These are phyloP conservation scores for Chytriomyces sp. DNA, from an alignment of 192 early-diverging fungal species.

Conservation along the genomic window DNA sequence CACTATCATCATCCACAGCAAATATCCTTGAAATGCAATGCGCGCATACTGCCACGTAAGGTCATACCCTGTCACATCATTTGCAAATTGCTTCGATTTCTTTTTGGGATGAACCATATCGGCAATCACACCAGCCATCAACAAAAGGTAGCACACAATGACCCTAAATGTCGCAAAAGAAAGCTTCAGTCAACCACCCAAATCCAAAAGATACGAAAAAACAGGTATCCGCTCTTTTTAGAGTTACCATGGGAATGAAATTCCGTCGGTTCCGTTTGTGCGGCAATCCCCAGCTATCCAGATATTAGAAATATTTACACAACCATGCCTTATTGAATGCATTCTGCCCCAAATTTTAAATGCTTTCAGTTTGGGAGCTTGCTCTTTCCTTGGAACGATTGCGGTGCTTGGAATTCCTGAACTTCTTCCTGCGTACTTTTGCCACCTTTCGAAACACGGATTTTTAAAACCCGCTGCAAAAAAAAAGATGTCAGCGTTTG, in stretches of 20 bases:
- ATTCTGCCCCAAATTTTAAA: not conserved
- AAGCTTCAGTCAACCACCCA: too few species aligned
- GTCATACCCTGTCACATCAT: not conserved
- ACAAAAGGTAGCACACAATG: too few species aligned
- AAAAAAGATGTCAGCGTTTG: not conserved
- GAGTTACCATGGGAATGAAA: conserved; percentile 22
- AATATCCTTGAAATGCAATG: not conserved
- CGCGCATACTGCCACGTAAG: not conserved
- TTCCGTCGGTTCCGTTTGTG: conserved; percentile 12
- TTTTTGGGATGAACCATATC: too few species aligned
- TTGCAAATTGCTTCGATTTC: too few species aligned
- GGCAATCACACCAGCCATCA: too few species aligned
- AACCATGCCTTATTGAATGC: not conserved
- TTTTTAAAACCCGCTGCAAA: not conserved
- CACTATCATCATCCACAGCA: not conserved
- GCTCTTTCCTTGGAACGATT: not conserved
- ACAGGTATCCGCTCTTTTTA: not conserved
- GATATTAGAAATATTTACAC: conserved; percentile 19
- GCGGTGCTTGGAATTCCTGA: conserved; percentile 11
- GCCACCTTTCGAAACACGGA: not conserved
- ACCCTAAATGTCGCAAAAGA: too few species aligned
- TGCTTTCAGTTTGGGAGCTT: conserved; percentile 4
- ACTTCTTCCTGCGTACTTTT: conserved; percentile 1
- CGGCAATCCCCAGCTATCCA: conserved; percentile 1
- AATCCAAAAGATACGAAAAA: not conserved